Conservation (phyloP, 177 flowering plant species). For the Vitis hybrid region DNA sequence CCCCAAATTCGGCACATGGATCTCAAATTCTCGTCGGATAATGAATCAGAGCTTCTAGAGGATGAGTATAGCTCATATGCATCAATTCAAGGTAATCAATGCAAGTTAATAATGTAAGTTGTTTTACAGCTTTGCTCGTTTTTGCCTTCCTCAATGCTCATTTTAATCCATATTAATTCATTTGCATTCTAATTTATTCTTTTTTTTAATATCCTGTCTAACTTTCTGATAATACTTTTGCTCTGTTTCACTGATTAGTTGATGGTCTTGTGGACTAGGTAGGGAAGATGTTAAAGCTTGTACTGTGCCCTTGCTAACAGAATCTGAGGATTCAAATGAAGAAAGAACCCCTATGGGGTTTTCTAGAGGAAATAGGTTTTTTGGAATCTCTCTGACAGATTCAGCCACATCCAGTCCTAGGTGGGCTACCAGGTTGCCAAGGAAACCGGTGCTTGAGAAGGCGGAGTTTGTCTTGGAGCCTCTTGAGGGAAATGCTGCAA, state of each 20-base stretch:
- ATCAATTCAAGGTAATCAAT: conserved; percentile 18
- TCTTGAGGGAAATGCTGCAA: conserved; percentile 23
- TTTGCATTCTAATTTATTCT: neutral
- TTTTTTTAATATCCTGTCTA: neutral
- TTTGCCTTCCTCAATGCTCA: too few species aligned
- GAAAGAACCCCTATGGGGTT: conserved; percentile 47
- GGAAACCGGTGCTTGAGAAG: conserved; percentile 46
- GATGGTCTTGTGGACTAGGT: conserved; percentile 20
- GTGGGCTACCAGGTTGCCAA: conserved; percentile 23
- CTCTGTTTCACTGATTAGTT: neutral
- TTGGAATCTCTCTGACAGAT: conserved; percentile 52
- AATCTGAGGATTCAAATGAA: conserved; percentile 47
- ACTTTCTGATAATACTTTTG: neutral
- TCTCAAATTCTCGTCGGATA: conserved; percentile 49
- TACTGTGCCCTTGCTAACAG: conserved; percentile 40
- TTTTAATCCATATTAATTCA: neutral
- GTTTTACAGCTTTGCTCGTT: too few species aligned
- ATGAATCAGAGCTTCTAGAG: conserved; percentile 42
- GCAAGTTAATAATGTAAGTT: conserved; percentile 14
- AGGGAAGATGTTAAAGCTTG: conserved; percentile 48
- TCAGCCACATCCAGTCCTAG: conserved; percentile 56
- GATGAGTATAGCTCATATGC: conserved; percentile 30
- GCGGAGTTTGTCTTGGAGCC: conserved; percentile 32
- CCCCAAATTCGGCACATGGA: conserved; percentile 42
- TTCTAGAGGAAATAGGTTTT: conserved; percentile 41